These are phyloP conservation scores for Rhodotorula sp. DNA, from an alignment of 1,284 basidiomycete genomes.

Conservation along the genomic window DNA sequence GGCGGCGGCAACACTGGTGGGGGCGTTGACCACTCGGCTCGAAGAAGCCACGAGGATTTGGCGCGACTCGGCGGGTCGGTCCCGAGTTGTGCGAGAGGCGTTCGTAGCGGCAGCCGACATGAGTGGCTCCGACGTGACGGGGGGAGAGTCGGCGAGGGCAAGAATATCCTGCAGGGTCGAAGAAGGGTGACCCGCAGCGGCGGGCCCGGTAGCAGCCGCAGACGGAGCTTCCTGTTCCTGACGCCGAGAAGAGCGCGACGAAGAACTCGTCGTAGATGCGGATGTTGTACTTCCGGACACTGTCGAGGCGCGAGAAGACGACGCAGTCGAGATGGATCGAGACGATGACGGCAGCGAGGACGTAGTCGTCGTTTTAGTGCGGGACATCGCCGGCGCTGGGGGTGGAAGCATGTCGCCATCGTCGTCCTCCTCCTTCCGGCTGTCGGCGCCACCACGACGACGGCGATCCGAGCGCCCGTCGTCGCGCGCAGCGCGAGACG, in stretches of 20 bases:
- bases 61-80: background rate
- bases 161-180: slow-evolving; percentile 7
- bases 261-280: background rate
- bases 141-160: slow-evolving; percentile 20
- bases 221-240: background rate
- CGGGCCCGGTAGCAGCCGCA: background rate
- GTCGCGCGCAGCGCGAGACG: background rate
- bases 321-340: background rate
- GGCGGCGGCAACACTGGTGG: background rate
- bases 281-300: background rate
- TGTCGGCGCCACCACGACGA: background rate
- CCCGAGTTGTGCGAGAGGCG: background rate
- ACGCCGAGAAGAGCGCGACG: background rate
- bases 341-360: background rate
- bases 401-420: slow-evolving; percentile 2
- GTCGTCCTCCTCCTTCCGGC: background rate
- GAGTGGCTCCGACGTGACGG: background rate
- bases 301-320: background rate
- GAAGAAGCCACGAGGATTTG: background rate
- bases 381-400: background rate
- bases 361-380: too few relatives aligned
- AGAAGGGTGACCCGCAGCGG: background rate
- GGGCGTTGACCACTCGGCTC: background rate
- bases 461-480: too few relatives aligned
- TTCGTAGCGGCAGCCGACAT: background rate